Conservation (phyloP, 2,329 filamentous ascomycete species). For the Trichophyton benhamiae region DNA sequence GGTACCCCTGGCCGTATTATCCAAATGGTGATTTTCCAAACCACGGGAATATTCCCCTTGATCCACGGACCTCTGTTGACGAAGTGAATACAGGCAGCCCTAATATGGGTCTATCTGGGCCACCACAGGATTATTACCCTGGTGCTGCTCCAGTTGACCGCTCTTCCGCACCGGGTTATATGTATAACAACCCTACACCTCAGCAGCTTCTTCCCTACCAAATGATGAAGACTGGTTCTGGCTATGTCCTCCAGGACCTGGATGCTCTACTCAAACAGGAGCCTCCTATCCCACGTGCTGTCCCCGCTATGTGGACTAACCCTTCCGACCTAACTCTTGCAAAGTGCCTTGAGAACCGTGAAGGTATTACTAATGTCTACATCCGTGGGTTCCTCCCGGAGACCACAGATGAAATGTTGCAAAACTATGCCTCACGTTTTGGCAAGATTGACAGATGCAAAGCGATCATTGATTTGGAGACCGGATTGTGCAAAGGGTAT, state of each 20-base stretch:
- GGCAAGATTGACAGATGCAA: conserved; percentile 93
- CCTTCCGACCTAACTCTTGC: conserved; percentile 82
- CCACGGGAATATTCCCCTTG: conserved; percentile 25
- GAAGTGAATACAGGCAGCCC: conserved; percentile 47
- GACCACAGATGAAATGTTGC: conserved; percentile 81
- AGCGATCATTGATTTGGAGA: conserved; percentile 91
- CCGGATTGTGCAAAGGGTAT: conserved; percentile 91
- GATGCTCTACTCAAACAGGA: conserved; percentile 59
- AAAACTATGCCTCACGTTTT: conserved; percentile 72
- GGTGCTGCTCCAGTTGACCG: conserved; percentile 49
- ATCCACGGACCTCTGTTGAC: conserved; percentile 32
- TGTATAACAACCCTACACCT: conserved; percentile 54
- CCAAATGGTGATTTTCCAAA: conserved; percentile 27
- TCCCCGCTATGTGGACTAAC: conserved; percentile 72
- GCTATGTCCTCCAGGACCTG: conserved; percentile 40
- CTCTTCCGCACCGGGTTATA: conserved; percentile 36
- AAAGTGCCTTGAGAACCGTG: conserved; percentile 87
- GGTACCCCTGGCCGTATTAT: conserved; percentile 28
- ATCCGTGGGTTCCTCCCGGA: conserved; percentile 91
- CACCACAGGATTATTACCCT: conserved; percentile 49
- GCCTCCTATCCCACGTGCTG: conserved; percentile 74
- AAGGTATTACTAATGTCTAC: conserved; percentile 94
- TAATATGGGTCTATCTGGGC: conserved; percentile 47
- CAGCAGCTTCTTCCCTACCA: conserved; percentile 36
- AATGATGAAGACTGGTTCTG: conserved; percentile 35